Evolutionary conservation across 495 filamentous ascomycete genomes (phyloP).

Genomic region (Aspergillus hancockii): DNA sequence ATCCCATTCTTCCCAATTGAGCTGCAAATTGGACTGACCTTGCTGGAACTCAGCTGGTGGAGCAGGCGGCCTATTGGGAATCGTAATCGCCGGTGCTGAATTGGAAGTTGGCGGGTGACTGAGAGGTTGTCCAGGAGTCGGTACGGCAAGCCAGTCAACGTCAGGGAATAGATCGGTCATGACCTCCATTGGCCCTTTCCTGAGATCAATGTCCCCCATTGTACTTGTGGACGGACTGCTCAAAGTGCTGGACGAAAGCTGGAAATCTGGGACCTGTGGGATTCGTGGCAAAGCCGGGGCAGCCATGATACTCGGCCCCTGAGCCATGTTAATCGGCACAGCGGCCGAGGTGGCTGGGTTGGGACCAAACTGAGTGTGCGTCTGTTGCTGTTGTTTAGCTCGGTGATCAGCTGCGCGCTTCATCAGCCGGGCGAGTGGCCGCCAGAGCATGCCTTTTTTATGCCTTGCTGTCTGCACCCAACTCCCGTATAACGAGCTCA

Average conservation of each 20-base stretch:
- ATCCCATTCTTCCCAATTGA: conserved; percentile 51
- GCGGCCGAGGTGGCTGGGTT: conserved; percentile 10
- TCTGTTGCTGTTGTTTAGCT: conserved; percentile 34
- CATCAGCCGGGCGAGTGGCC: conserved; percentile 71
- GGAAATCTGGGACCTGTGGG: conserved; percentile 12
- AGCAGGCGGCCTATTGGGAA: conserved; percentile 14
- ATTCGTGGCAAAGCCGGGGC: conserved; percentile 15
- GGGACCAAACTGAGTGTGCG: conserved; percentile 25
- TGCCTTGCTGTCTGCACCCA: conserved; percentile 54
- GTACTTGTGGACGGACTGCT: not conserved
- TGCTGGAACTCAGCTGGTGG: conserved; percentile 3
- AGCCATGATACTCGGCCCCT: conserved; percentile 6
- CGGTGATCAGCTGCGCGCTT: conserved; percentile 55
- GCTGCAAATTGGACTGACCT: conserved; percentile 13
- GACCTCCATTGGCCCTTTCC: conserved; percentile 29
- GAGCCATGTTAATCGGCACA: conserved; percentile 15
- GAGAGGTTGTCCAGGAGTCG: not conserved
- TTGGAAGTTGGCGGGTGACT: not conserved
- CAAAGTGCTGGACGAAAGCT: conserved; percentile 9
- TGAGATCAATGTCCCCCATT: conserved; percentile 32
- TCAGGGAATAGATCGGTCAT: conserved; percentile 35
- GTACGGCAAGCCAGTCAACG: conserved; percentile 27
- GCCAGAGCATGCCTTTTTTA: conserved; percentile 69
- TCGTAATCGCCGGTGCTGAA: not conserved
- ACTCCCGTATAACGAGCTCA: conserved; percentile 60